Base-by-base conservation (phyloP, 768 basidiomycete genomes). In the Amanita fuliginea region DNA sequence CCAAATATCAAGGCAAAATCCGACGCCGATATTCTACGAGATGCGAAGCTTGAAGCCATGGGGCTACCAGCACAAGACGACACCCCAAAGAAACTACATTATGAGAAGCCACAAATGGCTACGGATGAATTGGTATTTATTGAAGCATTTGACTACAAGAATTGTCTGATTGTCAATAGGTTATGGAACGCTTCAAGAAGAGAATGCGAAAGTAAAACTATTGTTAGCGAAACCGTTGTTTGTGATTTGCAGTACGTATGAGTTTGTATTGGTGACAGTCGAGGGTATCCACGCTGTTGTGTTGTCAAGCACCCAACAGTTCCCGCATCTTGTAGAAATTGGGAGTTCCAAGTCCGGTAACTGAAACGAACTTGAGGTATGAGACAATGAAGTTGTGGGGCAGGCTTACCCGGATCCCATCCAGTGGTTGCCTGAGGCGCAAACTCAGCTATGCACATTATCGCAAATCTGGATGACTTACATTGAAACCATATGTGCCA, bases 121-220 rank as follows among this genome's bases (percentile, higher is more conserved):
- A 96, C 93, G 6, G 94, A 98, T 55, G 92, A 96, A 60, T 61
- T 86, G 66, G 92, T 91, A 53, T 51, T 81, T 46, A 41, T 28
- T 51, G 2, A 13, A 44, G n/a, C 45, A 16, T 44, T 19, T 37
- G 54, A 22, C 21, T 26, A 19, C 6, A 44, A 22, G 18, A 11
- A 39, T 30, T 35, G 51, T 18, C 45, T 36, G 24, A 41, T 11
- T 24, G 35, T 45, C 28, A 32, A 35, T 55, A 90, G 86, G 88
- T 89, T 47, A 88, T 93, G 88, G 92, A 95, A 65, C 80, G 95
- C 28, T 98, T 97, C 75, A 97, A 95, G 75, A 96, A 98, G 68
- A 73, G 93, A 51, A 90, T 92, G 87, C 78, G 85, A 35, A 86
- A 83, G 62, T 88, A 67, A 67, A n/a, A 19, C 6, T 9, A 37